Evolutionary conservation across 257 asterid species (phyloP).

Genomic region (Fraxinus americana): DNA sequence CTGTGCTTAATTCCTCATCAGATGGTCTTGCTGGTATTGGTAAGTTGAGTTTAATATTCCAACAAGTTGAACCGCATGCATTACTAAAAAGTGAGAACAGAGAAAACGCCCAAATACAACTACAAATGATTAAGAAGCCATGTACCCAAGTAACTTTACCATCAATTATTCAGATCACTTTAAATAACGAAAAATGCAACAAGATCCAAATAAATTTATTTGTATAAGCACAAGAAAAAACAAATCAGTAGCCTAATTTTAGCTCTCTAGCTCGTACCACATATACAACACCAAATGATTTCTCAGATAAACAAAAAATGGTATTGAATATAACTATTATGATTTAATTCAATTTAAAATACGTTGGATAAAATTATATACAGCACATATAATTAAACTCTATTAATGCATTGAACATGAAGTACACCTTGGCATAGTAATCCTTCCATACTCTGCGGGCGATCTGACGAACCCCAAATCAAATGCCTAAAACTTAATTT

Average conservation of each 20-base stretch:
- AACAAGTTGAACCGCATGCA: neutral
- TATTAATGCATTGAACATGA: neutral
- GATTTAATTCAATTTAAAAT: neutral
- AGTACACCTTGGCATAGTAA: neutral
- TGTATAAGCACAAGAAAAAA: neutral
- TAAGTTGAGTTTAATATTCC: too few species aligned
- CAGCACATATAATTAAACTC: neutral
- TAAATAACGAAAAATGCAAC: neutral
- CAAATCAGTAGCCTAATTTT: too few species aligned
- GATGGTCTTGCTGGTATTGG: too few species aligned
- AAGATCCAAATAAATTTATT: too few species aligned
- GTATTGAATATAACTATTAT: neutral
- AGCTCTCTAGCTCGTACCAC: neutral
- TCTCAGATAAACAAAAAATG: neutral
- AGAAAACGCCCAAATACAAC: neutral
- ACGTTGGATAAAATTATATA: neutral
- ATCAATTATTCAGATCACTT: neutral
- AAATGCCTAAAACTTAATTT: neutral
- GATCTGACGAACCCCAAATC: neutral
- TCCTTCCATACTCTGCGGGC: neutral
- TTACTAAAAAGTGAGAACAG: neutral
- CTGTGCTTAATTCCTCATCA: too few species aligned
- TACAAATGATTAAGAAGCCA: too few species aligned
- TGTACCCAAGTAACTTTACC: too few species aligned
- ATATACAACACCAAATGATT: neutral